Evolutionary conservation across 768 basidiomycete genomes (phyloP).

Genomic region (Naganishia vaughanmartiniae): DNA sequence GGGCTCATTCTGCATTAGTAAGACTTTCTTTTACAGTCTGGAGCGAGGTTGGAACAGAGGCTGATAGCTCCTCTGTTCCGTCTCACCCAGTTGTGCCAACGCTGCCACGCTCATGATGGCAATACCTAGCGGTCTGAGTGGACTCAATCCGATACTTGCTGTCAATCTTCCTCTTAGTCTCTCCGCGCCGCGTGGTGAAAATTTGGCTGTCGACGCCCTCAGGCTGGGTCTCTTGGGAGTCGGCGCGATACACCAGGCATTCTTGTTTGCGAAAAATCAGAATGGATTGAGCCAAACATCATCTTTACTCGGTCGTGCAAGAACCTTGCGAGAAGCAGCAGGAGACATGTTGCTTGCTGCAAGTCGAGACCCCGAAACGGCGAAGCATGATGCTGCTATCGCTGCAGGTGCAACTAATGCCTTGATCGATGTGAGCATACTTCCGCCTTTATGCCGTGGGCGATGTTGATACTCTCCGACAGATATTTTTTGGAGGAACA

Average conservation of each 20-base stretch:
- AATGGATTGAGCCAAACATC: constrained; percentile 39
- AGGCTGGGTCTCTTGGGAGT: constrained; percentile 54
- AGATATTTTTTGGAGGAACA: constrained; percentile 55
- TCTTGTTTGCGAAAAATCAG: constrained; percentile 52
- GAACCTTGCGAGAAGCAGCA: constrained; percentile 51
- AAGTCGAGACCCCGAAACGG: constrained; percentile 46
- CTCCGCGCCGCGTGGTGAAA: constrained; percentile 52
- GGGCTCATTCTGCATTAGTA: constrained; percentile 49
- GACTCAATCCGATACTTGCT: constrained; percentile 54
- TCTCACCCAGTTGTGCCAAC: constrained; percentile 53
- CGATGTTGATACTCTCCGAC: neutral
- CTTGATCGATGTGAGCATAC: constrained; percentile 45
- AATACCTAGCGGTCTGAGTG: constrained; percentile 51
- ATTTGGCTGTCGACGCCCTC: constrained; percentile 54
- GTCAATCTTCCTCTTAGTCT: constrained; percentile 56
- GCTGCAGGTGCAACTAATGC: constrained; percentile 44
- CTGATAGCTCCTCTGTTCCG: constrained; percentile 20
- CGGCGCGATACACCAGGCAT: constrained; percentile 56
- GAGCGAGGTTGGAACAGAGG: constrained; percentile 16
- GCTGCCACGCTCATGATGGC: constrained; percentile 58
- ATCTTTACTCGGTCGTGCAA: constrained; percentile 52
- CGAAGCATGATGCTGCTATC: constrained; percentile 40
- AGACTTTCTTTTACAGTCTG: constrained; percentile 3
- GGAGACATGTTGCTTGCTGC: constrained; percentile 52
- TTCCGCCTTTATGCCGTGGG: neutral